Conservation (phyloP, 1,284 basidiomycete genomes). For the Boletellus deceptivus region DNA sequence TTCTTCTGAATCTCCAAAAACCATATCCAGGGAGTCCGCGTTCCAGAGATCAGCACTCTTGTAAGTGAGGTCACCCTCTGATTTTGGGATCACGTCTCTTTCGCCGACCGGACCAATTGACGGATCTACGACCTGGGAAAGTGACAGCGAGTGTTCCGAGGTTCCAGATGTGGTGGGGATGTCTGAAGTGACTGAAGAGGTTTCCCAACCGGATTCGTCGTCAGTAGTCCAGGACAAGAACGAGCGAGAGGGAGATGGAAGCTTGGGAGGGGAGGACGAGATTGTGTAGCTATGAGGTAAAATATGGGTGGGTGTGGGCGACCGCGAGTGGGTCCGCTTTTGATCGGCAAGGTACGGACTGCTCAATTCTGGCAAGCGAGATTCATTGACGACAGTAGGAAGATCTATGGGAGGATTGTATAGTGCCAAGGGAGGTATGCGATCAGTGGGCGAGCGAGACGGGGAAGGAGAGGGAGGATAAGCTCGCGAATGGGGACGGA, state of each 20-base stretch:
- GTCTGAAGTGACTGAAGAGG: constrained; percentile 59
- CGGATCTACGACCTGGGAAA: constrained; percentile 12
- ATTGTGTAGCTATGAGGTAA: constrained; percentile 11
- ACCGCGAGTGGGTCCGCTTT: constrained; percentile 23
- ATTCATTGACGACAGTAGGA: constrained; percentile 1
- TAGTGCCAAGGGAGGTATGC: constrained; percentile 34
- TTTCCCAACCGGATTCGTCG: constrained; percentile 73
- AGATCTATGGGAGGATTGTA: constrained; percentile 19
- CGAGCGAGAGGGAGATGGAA: constrained; percentile 37
- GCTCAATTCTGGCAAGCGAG: constrained; percentile 6
- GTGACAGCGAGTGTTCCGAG: constrained; percentile 27
- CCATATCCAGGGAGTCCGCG: constrained; percentile 41
- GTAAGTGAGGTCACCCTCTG: constrained; percentile 22
- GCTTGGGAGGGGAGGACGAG: constrained; percentile 23
- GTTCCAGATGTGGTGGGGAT: constrained; percentile 47
- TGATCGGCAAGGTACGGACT: constrained; percentile 7
- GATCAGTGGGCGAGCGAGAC: constrained; percentile 42
- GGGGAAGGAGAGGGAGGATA: constrained; percentile 53
- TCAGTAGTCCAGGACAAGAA: constrained; percentile 71
- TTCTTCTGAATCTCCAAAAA: constrained; percentile 49
- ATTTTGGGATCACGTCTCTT: constrained; percentile 13
- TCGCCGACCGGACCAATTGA: constrained; percentile 9
- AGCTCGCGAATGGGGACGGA: constrained; percentile 39
- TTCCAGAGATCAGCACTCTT: constrained; percentile 31
- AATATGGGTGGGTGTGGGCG: constrained; percentile 38